Conservation (phyloP, 2,329 filamentous ascomycete species). For the Alternaria rosae region DNA sequence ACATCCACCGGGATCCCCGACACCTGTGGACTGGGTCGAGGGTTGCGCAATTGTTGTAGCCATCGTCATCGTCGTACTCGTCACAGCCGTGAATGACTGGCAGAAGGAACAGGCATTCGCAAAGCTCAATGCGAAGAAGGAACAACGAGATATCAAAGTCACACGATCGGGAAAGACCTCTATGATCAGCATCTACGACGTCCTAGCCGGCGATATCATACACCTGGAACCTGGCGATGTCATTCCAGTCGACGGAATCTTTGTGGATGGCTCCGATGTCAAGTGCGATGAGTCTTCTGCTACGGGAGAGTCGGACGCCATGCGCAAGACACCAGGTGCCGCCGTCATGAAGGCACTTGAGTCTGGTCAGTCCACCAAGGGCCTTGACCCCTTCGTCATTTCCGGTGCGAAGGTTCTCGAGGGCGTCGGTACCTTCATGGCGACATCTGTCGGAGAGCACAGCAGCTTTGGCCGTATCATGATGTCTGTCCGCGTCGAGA, state of each 20-base stretch:
- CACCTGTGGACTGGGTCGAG: conserved; percentile 51
- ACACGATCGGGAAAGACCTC: conserved; percentile 71
- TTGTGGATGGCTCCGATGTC: conserved; percentile 69
- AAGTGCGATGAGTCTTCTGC: conserved; percentile 77
- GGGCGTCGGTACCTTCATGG: conserved; percentile 60
- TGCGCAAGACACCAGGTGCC: conserved; percentile 69
- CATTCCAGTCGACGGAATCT: conserved; percentile 73
- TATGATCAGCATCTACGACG: conserved; percentile 64
- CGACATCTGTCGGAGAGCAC: conserved; percentile 63
- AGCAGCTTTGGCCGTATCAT: conserved; percentile 65
- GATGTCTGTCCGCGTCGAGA: conserved; percentile 63
- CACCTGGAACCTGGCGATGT: conserved; percentile 74
- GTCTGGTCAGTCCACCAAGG: conserved; percentile 56
- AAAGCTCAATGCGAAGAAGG: conserved; percentile 46
- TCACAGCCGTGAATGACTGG: conserved; percentile 48
- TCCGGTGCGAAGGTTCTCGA: conserved; percentile 65
- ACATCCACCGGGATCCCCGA: conserved; percentile 53
- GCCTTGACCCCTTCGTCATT: conserved; percentile 71
- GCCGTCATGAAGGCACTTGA: conserved; percentile 66
- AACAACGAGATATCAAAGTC: conserved; percentile 46
- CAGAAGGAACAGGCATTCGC: conserved; percentile 49
- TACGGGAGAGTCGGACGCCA: conserved; percentile 74
- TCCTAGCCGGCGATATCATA: conserved; percentile 74
- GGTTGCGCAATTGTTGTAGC: conserved; percentile 49
- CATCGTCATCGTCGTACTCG: conserved; percentile 48